phyloP scores from a whole-genome alignment of 75 land plant genomes.

The Cunninghamia lanceolata region DNA sequence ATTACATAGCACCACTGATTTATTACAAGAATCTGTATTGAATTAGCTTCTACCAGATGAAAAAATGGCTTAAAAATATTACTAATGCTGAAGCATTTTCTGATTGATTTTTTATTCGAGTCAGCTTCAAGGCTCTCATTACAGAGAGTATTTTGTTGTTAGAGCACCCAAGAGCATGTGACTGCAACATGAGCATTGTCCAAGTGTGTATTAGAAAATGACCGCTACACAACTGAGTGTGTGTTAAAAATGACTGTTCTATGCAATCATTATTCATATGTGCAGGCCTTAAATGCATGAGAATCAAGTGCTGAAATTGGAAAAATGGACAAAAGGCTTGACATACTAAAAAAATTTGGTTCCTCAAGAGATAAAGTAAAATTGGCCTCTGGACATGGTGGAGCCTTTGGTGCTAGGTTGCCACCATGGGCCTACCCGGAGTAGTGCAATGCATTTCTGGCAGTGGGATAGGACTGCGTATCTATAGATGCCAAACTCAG shows the following conservation, averaged over 20 bases:
- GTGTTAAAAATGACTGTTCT: too few relatives aligned
- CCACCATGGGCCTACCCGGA: background rate
- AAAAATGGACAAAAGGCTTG: background rate
- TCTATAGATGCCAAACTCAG: background rate
- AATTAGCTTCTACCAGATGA: too few relatives aligned
- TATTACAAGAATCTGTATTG: too few relatives aligned
- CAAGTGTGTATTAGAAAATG: background rate
- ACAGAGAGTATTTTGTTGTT: background rate
- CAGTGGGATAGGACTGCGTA: background rate
- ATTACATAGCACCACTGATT: too few relatives aligned
- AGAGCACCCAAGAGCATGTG: background rate
- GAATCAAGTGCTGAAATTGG: background rate
- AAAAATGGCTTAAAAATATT: background rate
- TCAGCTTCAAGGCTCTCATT: background rate
- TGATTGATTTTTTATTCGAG: too few relatives aligned
- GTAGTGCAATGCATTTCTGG: background rate
- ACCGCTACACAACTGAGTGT: background rate
- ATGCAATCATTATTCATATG: too few relatives aligned
- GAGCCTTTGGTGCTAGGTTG: background rate
- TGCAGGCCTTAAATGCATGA: too few relatives aligned
- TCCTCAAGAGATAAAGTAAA: background rate
- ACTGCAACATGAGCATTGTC: background rate
- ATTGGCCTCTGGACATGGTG: background rate
- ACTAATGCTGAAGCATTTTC: background rate
- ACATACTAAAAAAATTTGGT: background rate